phyloP scores from a whole-genome alignment of 768 basidiomycete species.

The Boletus pseudo-olivaceus region DNA sequence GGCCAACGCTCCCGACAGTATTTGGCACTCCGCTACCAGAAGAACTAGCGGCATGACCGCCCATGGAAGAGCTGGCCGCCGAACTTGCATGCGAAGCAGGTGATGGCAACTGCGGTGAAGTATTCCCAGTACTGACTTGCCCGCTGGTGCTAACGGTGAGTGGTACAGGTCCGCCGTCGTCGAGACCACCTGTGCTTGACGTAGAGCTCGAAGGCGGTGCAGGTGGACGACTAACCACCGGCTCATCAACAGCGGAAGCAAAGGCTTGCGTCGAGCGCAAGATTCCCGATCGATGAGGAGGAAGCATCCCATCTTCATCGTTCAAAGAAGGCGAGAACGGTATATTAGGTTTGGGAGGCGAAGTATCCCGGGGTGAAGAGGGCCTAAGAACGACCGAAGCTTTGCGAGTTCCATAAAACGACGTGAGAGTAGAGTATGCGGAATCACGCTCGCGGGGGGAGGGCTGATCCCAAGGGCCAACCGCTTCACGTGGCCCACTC shows the following conservation, averaged over 20 bases:
- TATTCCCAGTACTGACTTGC: constrained; percentile 30
- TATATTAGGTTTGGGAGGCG: constrained; percentile 22
- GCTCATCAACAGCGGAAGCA: constrained; percentile 24
- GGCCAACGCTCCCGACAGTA: constrained; percentile 19
- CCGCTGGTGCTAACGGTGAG: constrained; percentile 49
- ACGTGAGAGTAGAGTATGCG: constrained; percentile 22
- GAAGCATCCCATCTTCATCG: constrained; percentile 34
- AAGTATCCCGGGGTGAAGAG: constrained; percentile 25
- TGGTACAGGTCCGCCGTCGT: constrained; percentile 23
- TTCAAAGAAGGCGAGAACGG: constrained; percentile 23
- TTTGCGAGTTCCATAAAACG: constrained; percentile 29
- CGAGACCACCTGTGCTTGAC: constrained; percentile 45
- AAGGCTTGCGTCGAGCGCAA: constrained; percentile 26
- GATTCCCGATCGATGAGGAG: constrained; percentile 28
- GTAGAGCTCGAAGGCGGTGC: constrained; percentile 36
- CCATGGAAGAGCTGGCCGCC: constrained; percentile 35
- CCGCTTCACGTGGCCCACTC: constrained; percentile 16
- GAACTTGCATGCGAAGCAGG: constrained; percentile 65
- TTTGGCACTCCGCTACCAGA: constrained; percentile 28
- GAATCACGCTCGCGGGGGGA: constrained; percentile 32
- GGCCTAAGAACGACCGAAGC: constrained; percentile 21
- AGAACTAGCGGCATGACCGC: constrained; percentile 29
- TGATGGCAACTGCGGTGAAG: constrained; percentile 73
- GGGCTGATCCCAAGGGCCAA: constrained; percentile 34
- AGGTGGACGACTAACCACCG: constrained; percentile 27